Percentiles rank a stretch among this genome's conserved stretches.
phyloP scores from a whole-genome alignment of 2,329 filamentous ascomycete genomes.

The Trichoderma koningii region DNA sequence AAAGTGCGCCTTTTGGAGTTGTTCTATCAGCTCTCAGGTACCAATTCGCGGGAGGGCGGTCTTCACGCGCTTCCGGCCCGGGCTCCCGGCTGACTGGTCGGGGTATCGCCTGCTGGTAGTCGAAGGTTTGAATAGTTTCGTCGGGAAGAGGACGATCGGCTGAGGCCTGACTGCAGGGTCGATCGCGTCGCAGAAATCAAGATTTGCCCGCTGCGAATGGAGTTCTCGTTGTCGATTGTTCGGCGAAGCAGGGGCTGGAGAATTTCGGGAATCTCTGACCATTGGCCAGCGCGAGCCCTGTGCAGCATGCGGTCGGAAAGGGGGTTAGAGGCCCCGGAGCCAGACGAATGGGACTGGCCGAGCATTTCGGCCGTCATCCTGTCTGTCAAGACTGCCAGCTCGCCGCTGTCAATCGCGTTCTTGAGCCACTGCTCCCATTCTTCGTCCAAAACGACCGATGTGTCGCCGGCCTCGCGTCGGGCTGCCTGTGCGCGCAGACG shows the following conservation, averaged over 20 bases:
- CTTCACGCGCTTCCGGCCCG: constrained; percentile 29
- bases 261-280: constrained; percentile 59
- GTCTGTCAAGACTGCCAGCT: constrained; percentile 51
- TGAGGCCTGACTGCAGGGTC: constrained; percentile 3
- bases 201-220: constrained; percentile 24
- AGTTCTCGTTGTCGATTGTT: constrained; percentile 46
- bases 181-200: constrained; percentile 22
- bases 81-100: constrained; percentile 31
- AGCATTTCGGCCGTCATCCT: constrained; percentile 45
- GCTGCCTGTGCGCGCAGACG: constrained; percentile 66
- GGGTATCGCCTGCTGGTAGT: constrained; percentile 43
- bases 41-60: background rate
- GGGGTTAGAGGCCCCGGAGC: constrained; percentile 40
- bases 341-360: constrained; percentile 35
- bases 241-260: constrained; percentile 56
- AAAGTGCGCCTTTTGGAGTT: background rate
- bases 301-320: constrained; percentile 56
- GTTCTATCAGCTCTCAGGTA: background rate
- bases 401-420: constrained; percentile 65
- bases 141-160: constrained; percentile 29
- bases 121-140: constrained; percentile 43
- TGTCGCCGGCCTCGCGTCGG: constrained; percentile 62
- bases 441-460: constrained; percentile 63
- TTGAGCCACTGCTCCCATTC: constrained; percentile 77
- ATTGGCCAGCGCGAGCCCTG: constrained; percentile 58